Base-by-base conservation (phyloP, 2,329 filamentous ascomycete species). In the Chrysosporium keratinophilum region DNA sequence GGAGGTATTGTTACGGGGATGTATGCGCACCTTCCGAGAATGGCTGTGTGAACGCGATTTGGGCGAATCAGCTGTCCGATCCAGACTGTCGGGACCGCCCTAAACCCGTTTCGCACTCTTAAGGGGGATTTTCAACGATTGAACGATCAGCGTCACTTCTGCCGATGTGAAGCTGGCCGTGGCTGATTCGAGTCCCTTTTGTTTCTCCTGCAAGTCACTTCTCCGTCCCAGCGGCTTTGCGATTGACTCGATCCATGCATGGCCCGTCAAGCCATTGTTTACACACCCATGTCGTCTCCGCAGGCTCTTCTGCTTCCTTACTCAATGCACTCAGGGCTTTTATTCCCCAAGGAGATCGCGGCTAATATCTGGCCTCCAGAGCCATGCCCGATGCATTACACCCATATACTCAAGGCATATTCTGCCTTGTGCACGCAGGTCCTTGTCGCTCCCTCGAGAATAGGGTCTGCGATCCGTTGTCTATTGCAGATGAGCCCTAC, bases 311-410 rank as follows among this genome's bases (percentile, higher is more conserved):
- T 15, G 28, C 37, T 50, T 34, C 48, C 48, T 23, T 28, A 28
- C 23, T 4, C 19, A 50, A 34, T 42, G 39, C 48, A 50, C 15
- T 28, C 23, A 42, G 48, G 48, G 15, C 20, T 17, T 20, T 33
- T n/a, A 3, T 37, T 28, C 17, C 34, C 17, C 46, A 39, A 11
- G 5, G n/a, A 5, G 28, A 20, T 47, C 47, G 49, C 39, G 56
- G 48, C 33, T 55, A 28, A 28, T 28, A 53, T 57, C 53, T 50
- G 49, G 31, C 48, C 48, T 41, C 39, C 50, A 48, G 50, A 50
- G 20, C 44, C 52, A 50, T 57, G 53, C 56, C 56, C 48, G 44
- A 50, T 50, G 23, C 48, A 43, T 6, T 34, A 28, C 23, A 7
- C 5, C 17, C n/a, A 19, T 41, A 12, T 35, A 15, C n/a, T 42